Evolutionary conservation across 2,329 filamentous ascomycete species (phyloP), one percentile per base, ranked within the genome.

Genomic region (Boeremia exigua): DNA sequence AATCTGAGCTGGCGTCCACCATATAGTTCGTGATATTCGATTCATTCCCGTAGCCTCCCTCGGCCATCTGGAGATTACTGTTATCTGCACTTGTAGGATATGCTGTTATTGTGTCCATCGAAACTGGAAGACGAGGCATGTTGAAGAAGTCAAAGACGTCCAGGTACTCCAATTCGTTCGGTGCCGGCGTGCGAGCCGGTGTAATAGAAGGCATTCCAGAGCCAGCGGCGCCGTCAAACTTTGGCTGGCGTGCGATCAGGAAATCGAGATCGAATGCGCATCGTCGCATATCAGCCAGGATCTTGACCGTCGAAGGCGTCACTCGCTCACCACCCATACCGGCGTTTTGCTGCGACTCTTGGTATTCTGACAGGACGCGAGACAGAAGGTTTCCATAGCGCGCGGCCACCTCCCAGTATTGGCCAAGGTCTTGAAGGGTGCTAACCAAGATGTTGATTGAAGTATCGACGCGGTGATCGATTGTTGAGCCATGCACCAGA

Each of bases 101-200:
- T 7, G 61, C 68, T 44, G 68, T 65, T 5, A 63, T 49, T 2
- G 66, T 67, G 45, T 74, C 70, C 57, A 73, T 69, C 1, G 70
- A 72, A 0, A 78, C 75, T 0, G 84, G 84, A 23, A 96, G 78
- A 15, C 92, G 81, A 1, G 93, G 93, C 52, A 96, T 87, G 71
- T 96, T 96, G 81, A 96, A 97, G 71, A 96, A 96, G 66, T 95
- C 91, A 72, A 97, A 96, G 0, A 96, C 90, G 66, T 96, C 92
- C 2, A 96, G 80, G 71, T 96, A 96, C 72, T 96, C 93, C 3
- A 96, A 80, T 69, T 96, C 92, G 63, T 95, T 91, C 1, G 89
- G 85, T 9, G 87, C 89, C 0, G 91, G 90, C 28, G 88, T 89
- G 60, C 86, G 84, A 1, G 84, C 83, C 1, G 87, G 86, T 0